phyloP scores from a whole-genome alignment of 2,329 filamentous ascomycete species.

The Cadophora sp. region DNA sequence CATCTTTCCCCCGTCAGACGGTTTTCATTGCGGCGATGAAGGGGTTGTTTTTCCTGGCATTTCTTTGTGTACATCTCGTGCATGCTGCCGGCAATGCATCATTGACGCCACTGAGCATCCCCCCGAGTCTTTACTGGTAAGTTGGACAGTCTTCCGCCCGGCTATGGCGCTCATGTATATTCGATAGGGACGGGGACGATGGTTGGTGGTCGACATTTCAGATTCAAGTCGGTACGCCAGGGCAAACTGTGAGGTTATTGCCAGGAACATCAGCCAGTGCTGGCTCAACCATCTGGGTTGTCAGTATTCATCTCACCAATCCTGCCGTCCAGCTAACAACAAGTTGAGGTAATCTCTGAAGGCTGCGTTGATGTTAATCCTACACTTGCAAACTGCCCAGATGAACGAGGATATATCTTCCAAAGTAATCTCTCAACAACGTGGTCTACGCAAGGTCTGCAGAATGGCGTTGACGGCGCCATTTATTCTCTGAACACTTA shows the following conservation, averaged over 20 bases:
- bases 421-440: slow-evolving; percentile 58
- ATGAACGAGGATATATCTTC: slow-evolving; percentile 65
- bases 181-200: slow-evolving; percentile 58
- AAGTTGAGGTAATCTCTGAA: slow-evolving; percentile 49
- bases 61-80: background rate
- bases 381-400: slow-evolving; percentile 51
- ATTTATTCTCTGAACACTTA: slow-evolving; percentile 5
- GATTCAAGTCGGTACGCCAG: slow-evolving; percentile 60
- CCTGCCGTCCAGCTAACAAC: background rate
- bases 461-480: slow-evolving; percentile 5
- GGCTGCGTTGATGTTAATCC: slow-evolving; percentile 56
- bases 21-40: slow-evolving; percentile 12
- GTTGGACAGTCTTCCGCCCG: background rate
- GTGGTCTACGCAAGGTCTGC: slow-evolving; percentile 23
- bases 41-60: background rate
- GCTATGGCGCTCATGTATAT: background rate
- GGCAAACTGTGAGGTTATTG: slow-evolving; percentile 57
- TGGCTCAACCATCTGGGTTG: slow-evolving; percentile 72
- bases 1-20: background rate
- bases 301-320: slow-evolving; percentile 36
- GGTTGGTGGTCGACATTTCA: slow-evolving; percentile 74
- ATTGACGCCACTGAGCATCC: slow-evolving; percentile 5
- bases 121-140: slow-evolving; percentile 16
- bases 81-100: slow-evolving; percentile 2
- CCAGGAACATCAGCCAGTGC: slow-evolving; percentile 60